Evolutionary conservation across 164 flowering plant species (phyloP).

Genomic region (Chimonanthus salicifolius): DNA sequence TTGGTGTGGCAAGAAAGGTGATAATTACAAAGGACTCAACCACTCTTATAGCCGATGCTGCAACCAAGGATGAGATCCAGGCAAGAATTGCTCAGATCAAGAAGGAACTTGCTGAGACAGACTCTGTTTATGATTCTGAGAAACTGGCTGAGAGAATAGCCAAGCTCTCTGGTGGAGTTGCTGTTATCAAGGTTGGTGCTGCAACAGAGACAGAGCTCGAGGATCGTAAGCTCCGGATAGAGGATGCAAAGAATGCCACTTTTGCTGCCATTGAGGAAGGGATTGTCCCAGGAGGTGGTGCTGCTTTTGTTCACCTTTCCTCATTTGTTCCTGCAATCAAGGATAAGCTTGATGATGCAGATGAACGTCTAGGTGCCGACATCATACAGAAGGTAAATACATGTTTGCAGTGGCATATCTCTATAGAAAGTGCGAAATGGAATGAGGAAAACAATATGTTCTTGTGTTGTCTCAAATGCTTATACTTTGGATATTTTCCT

Average conservation of each 20-base stretch:
- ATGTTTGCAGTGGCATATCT: not conserved
- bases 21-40: constrained; percentile 85
- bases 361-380: constrained; percentile 87
- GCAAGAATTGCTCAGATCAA: constrained; percentile 91
- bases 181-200: constrained; percentile 97
- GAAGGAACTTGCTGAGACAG: constrained; percentile 83
- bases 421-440: no score
- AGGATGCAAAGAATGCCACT: constrained; percentile 99
- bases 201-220: constrained; percentile 98
- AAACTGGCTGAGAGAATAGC: constrained; percentile 97
- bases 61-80: constrained; percentile 91
- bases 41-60: constrained; percentile 94
- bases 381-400: constrained; percentile 84
- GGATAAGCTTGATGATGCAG: constrained; percentile 76
- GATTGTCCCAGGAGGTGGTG: constrained; percentile 98
- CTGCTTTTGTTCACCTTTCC: constrained; percentile 86
- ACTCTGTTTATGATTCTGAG: constrained; percentile 88
- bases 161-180: constrained; percentile 97
- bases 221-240: constrained; percentile 92
- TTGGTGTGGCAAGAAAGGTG: constrained; percentile 88
- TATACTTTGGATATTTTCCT: not conserved
- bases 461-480: not conserved
- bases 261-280: constrained; percentile 99
- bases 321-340: constrained; percentile 65
- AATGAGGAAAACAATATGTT: not conserved